Evolutionary conservation across 2,329 filamentous ascomycete genomes (phyloP), one percentile per base, ranked within the genome.

Genomic region (Aspergillus jensenii): DNA sequence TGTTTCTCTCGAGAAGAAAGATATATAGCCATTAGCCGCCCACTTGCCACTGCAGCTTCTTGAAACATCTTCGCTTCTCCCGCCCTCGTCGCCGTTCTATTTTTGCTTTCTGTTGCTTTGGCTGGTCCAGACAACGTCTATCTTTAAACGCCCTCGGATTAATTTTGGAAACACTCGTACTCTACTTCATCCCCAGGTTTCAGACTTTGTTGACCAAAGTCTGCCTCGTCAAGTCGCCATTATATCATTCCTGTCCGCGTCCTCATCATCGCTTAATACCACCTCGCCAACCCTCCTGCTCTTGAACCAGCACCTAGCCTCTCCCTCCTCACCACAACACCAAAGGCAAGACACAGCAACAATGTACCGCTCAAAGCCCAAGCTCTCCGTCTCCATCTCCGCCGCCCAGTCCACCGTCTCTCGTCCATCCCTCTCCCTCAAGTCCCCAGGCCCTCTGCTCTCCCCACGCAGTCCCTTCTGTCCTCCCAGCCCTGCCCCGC

Each of bases 321-420:
- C 40, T 50, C 49, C 14, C 25, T 40, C 54, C 11, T 15, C 40
- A 3, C 17, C 21, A 37, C n/a, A 52, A 39, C 49, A 41, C 58
- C 50, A 37, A 54, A 47, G 76, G 65, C 15, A 50, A 39, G 21
- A 60, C 23, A 53, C 50, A 31, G 17, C 55, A 61, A 65, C 57
- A 54, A 77, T 68, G 67, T 66, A 67, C 61, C 71, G 72, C 60
- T 67, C 71, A 58, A 78, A 75, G 62, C 79, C 79, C 47, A 79
- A 80, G 74, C 74, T 81, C 62, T 75, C 76, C 50, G 63, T 81
- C 67, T 77, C 69, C 70, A 79, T 80, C 62, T 73, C 77, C 59
- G 65, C 72, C 57, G 67, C 71, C 23, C 68, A 73, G 60, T 71
- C 65, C 55, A 48, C 69, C 27, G 44, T 37, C 44, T 59, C 74